Evolutionary conservation across 208 protist species (phyloP), one percentile per base, ranked within the genome.

Genomic region (Wallacemonas collosoma): DNA sequence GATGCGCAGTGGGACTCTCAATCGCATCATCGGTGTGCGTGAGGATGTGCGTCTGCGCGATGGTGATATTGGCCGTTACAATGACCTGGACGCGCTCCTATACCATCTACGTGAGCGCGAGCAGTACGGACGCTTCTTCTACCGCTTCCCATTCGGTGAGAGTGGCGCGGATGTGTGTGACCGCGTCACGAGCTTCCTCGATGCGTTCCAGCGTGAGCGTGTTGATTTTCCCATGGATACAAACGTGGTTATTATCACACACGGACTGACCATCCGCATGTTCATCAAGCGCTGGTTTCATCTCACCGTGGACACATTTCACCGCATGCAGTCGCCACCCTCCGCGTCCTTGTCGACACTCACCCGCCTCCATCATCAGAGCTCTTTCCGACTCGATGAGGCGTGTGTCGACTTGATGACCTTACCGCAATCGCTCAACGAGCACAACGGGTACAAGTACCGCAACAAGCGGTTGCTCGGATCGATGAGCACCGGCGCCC

Each of bases 101-200:
- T 68, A 85, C 17, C 83, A 94, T 63, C 68, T 94, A 14, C 41
- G 75, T n/a, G 83, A 97, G 73, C 84, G 93, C 17, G 80, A 91
- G 65, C 48, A 80, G 38, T 95, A 97, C 70, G 94, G 96, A n/a
- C 80, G 82, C 17, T 98, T 98, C 79, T 98, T 94, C 73, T 98
- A 95, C 71, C 88, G 94, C 45, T 98, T 98, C 69, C 88, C 87
- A 0, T 81, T 89, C 56, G 96, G 96, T 53, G 96, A 98, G 71
- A 96, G 88, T 72, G 96, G 96, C 11, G 88, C 91, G 2, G 94
- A 98, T 68, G 96, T 98, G 47, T 97, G 91, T 68, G 93, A 98
- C 67, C 91, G 96, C 36, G 91, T 97, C 9, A 93, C 89, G 4
- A 88, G 79, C 68, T 97, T 98, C 70, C 80, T 97, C 50, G 92